Base-by-base conservation (phyloP, 441 rosid genomes). In the Flueggea neowawraea region DNA sequence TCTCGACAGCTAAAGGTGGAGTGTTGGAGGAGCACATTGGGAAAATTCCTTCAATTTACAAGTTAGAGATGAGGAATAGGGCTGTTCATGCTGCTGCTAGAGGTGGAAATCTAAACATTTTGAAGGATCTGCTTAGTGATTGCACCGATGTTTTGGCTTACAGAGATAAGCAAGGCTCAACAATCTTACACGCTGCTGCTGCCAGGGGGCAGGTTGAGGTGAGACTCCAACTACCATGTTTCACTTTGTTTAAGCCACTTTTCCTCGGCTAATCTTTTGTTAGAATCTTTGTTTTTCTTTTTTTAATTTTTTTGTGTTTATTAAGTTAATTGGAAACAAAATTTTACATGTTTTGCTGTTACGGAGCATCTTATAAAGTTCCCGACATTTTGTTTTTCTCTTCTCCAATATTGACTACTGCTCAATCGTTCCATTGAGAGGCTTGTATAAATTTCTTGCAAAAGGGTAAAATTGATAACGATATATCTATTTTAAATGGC, bases 71-170 rank as follows among this genome's bases (percentile, higher is more conserved):
- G 75, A 84, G 68, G 81, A 91, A 89, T 71, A 76, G 96, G 67
- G 96, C 92, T 43, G 73, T 83, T 59, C 96, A 87, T 66, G 92
- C 95, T 52, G 96, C 91, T 69, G 85, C 95, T 17, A 85, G 96
- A 76, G 98, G 96, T 51, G 98, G 98, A 32, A 87, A 80, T 71
- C 31, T 82, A 63, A 57, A 41, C 70, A 66, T 84, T 59, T 73
- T 91, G 76, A 80, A 70, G 80, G 84, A 91, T 44, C 80, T 89
- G 59, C 70, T 87, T 0, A 36, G 64, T 55, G 73, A 79, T 43
- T 84, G 84, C 71, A 68, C 58, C 6, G 78, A 87, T 74, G 78
- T 84, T 45, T 68, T 86, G 80, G 74, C 82, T 63, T 83, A 77
- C 7, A 82, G 91, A 69, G 97, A 91, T 71, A 85, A 74, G 71